Conservation (phyloP, 306 rosid species). For the Morella rubra region DNA sequence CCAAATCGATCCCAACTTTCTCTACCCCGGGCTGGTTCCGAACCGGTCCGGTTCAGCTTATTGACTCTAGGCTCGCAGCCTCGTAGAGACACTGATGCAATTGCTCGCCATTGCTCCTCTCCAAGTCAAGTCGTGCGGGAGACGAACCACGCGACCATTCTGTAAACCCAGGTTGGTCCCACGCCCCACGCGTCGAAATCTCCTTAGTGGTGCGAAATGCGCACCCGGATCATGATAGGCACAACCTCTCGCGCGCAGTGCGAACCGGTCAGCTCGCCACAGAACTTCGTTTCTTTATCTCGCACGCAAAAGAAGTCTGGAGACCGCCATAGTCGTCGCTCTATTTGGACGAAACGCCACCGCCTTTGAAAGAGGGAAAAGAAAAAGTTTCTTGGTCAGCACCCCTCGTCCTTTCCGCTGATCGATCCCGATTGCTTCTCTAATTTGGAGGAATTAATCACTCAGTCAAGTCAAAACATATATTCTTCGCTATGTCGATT, state of each 20-base stretch:
- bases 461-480: neutral
- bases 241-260: neutral
- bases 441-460: neutral
- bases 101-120: too few relatives aligned
- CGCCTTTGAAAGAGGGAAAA: slow-evolving; percentile 5
- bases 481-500: slow-evolving; percentile 48
- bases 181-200: slow-evolving; percentile 23
- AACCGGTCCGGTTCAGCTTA: too few relatives aligned
- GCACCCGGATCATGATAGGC: neutral
- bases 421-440: neutral
- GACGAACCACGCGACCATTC: slow-evolving; percentile 25
- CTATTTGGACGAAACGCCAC: slow-evolving; percentile 7
- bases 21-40: too few relatives aligned
- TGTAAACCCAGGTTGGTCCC: neutral
- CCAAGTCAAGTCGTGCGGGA: neutral
- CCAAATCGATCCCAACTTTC: neutral
- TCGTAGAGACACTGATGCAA: too few relatives aligned
- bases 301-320: neutral
- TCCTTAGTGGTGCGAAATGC: neutral
- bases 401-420: neutral
- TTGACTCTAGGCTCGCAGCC: neutral
- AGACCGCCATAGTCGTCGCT: neutral
- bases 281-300: neutral
- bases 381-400: neutral
- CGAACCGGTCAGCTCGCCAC: slow-evolving; percentile 29